A percentile compares a stretch with the other conserved stretches of the same genome.
These are phyloP conservation scores for Tritrichomonas foetus DNA, from an alignment of 208 protist genomes.

Conservation along the genomic window DNA sequence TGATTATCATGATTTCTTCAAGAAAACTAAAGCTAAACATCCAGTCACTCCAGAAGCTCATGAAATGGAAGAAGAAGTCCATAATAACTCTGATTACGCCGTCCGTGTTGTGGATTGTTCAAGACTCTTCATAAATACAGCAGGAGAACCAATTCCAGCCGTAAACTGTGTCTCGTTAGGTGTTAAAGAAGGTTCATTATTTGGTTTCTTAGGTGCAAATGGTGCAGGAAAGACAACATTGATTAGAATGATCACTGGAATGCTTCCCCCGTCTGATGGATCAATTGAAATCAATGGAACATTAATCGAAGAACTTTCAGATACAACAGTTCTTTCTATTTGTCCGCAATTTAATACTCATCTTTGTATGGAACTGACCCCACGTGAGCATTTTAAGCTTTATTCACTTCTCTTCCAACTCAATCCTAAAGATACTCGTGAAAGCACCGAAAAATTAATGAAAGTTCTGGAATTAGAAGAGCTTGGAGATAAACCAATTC, in stretches of 20 bases:
- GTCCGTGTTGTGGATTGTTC: neutral
- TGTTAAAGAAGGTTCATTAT: neutral
- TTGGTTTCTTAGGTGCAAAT: slow-evolving; percentile 43
- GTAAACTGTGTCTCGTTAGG: neutral
- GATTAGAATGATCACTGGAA: slow-evolving; percentile 40
- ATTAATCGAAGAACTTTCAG: neutral
- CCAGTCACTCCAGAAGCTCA: neutral
- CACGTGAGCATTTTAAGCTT: neutral
- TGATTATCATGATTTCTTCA: neutral
- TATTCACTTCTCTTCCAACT: neutral
- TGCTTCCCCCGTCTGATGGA: slow-evolving; percentile 6
- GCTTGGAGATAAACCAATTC: neutral
- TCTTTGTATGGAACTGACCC: neutral
- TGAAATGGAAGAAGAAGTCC: neutral
- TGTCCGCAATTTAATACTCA: slow-evolving; percentile 15
- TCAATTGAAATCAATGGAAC: neutral
- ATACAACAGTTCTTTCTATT: neutral
- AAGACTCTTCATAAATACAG: neutral
- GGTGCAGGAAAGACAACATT: slow-evolving; percentile 47
- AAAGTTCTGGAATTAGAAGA: neutral
- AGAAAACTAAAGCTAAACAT: neutral
- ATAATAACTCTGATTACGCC: neutral
- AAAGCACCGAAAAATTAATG: neutral
- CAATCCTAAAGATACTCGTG: neutral
- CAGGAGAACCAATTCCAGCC: neutral